Base-by-base conservation (phyloP, 495 filamentous ascomycete genomes). In the Penicillium ucsense region DNA sequence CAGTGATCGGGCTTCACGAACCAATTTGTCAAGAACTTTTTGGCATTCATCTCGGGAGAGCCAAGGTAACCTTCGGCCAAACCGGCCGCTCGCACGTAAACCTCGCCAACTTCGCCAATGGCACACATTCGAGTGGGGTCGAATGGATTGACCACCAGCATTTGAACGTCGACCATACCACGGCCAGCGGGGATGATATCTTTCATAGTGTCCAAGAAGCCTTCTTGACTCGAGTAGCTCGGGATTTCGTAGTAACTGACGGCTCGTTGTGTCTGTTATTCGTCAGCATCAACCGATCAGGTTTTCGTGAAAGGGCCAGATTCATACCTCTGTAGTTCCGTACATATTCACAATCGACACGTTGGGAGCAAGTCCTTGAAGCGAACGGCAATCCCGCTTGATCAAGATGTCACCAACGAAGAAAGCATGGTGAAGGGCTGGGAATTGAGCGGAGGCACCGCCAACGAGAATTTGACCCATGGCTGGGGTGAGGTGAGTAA, bases 401-500 rank as follows among this genome's bases (percentile, higher is more conserved):
- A 85, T 94, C 48, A 98, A 53, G 9, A 96, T 76, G 58, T 98
- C 92, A 31, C 92, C 92, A 5, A 98, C 92, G 56, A 95, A 96
- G 75, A 95, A 94, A 38, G 85, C 86, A 50, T 83, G 77, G 57
- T 88, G 79, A 7, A 98, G 76, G 20, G 75, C 68, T 7, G 87
- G 83, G 61, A 95, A 94, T 52, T 86, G 71, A 0, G 82, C 78
- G 6, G 75, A 83, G 5, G 88, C 86, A 53, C 87, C 88, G 35
- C 91, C 92, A 31, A 94, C 85, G 1, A 98, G 72, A 43, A 98
- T 92, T 58, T 97, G 90, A 43, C 91, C 91, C 90, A 97, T 73
- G 35, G 90, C 92, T 5, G 92, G 92, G 0, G 92, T 98, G 10
- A 98, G 72, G 60, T 96, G 92, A 4, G 89, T 91, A 33, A 92